Evolutionary conservation across 2,329 filamentous ascomycete species (phyloP).

Genomic region (Rasamsonia emersonii): DNA sequence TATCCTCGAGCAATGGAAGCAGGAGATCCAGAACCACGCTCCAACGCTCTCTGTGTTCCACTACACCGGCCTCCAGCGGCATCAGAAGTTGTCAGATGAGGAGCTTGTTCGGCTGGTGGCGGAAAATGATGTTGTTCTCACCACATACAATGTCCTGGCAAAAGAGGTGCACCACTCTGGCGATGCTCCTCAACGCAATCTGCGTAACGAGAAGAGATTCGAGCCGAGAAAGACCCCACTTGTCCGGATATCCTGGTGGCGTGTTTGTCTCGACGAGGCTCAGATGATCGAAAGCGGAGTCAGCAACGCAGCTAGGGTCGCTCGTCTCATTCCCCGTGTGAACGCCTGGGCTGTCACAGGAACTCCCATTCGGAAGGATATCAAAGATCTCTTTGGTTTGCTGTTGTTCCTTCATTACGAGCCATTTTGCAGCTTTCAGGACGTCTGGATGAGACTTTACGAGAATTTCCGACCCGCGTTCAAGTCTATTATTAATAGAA

Average conservation of each 20-base stretch:
- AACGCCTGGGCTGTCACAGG: constrained; percentile 91
- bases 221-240: constrained; percentile 64
- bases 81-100: constrained; percentile 25
- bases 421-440: constrained; percentile 58
- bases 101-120: constrained; percentile 40
- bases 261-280: constrained; percentile 60
- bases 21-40: constrained; percentile 50
- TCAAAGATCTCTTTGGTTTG: constrained; percentile 70
- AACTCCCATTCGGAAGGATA: constrained; percentile 75
- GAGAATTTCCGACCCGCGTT: constrained; percentile 56
- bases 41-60: constrained; percentile 48
- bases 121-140: constrained; percentile 49
- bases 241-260: constrained; percentile 78
- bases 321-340: constrained; percentile 67
- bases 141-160: constrained; percentile 62
- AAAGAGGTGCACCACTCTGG: constrained; percentile 70
- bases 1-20: constrained; percentile 56
- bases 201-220: constrained; percentile 57
- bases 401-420: constrained; percentile 72
- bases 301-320: constrained; percentile 72
- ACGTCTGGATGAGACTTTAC: constrained; percentile 61
- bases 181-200: constrained; percentile 60
- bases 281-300: constrained; percentile 92
- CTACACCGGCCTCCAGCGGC: constrained; percentile 46
- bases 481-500: constrained; percentile 56